Evolutionary conservation across 202 grass and related monocot genomes (phyloP).

Genomic region (Setaria viridis): DNA sequence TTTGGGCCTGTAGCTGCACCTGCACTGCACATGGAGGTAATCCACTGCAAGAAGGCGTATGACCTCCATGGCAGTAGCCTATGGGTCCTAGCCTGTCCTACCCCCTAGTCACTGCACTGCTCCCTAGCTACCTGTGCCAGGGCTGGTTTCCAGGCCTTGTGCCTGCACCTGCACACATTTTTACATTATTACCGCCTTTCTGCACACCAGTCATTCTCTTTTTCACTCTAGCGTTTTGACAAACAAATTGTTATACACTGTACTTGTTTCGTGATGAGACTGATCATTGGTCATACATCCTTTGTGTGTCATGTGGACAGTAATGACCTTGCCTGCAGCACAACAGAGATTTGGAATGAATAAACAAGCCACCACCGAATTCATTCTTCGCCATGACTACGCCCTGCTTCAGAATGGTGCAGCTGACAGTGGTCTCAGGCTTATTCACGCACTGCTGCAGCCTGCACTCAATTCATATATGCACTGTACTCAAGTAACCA

Average conservation of each 20-base stretch:
- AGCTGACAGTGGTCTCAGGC: neutral
- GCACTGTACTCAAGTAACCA: neutral
- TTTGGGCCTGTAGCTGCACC: neutral
- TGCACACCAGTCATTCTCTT: neutral
- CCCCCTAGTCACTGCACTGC: neutral
- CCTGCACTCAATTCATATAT: neutral
- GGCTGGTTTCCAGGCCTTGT: neutral
- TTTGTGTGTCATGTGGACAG: neutral
- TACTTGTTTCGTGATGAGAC: too few relatives aligned
- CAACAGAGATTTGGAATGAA: neutral
- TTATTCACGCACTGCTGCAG: neutral
- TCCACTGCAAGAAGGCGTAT: slow-evolving; percentile 20
- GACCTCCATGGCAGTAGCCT: slow-evolving; percentile 33
- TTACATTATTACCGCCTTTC: neutral
- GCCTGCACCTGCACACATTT: neutral
- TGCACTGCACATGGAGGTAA: slow-evolving; percentile 47
- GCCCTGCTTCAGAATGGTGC: neutral
- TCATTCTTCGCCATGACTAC: neutral
- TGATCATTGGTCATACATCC: too few relatives aligned
- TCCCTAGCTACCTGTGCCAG: neutral
- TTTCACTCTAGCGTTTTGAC: neutral
- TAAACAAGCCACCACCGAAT: neutral
- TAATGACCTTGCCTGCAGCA: neutral
- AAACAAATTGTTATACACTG: too few relatives aligned
- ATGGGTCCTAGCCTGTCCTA: slow-evolving; percentile 25